A percentile compares a stretch with the other conserved stretches of the same genome.
phyloP scores from a whole-genome alignment of 441 rosid species.

The Pelargonium cotyledonis region DNA sequence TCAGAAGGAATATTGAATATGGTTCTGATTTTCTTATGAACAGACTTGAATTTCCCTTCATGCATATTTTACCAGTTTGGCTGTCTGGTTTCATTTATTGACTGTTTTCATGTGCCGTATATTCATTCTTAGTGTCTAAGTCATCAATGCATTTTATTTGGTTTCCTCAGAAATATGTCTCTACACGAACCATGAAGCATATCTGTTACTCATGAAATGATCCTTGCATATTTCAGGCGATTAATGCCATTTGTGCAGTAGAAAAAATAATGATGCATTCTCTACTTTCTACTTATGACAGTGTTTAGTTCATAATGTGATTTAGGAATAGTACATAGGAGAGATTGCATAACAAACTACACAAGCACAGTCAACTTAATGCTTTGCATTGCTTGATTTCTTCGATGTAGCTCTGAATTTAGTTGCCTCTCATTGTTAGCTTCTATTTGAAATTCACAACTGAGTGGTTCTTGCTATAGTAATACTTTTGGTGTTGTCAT shows the following conservation, averaged over 20 bases:
- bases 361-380: neutral
- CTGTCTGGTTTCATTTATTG: neutral
- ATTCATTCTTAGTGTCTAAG: neutral
- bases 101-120: slow-evolving; percentile 7
- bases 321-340: neutral
- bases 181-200: neutral
- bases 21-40: neutral
- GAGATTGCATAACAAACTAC: neutral
- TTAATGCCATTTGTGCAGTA: neutral
- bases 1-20: neutral
- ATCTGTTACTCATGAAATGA: slow-evolving; percentile 1
- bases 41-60: neutral
- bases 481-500: neutral
- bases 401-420: neutral
- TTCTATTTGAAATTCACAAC: neutral
- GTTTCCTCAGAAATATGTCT: neutral
- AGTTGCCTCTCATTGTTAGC: neutral
- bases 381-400: neutral
- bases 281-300: neutral
- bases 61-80: neutral
- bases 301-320: neutral
- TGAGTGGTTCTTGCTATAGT: neutral
- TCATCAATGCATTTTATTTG: slow-evolving; percentile 11
- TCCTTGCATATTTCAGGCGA: neutral
- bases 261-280: neutral